Evolutionary conservation across 129 eudicot species (phyloP).

Genomic region (Kitagawia praeruptora): DNA sequence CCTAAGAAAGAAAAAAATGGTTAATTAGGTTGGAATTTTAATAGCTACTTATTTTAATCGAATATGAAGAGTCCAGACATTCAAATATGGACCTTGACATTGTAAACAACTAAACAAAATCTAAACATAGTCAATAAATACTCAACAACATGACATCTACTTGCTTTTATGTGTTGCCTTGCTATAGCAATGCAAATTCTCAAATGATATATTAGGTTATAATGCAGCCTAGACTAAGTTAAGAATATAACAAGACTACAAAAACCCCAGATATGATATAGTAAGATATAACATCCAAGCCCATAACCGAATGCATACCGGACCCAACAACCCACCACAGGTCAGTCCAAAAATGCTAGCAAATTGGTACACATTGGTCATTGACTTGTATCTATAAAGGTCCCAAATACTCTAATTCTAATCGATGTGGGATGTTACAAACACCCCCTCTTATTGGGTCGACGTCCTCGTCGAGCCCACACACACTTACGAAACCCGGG

Average conservation of each 20-base stretch:
- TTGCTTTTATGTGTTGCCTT: neutral
- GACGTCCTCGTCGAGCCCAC: too few species aligned
- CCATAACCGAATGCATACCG: too few species aligned
- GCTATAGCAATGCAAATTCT: neutral
- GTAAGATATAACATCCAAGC: too few species aligned
- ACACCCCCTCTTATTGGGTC: too few species aligned
- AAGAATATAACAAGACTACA: neutral
- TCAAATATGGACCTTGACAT: neutral
- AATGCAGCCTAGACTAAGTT: neutral
- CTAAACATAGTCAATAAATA: neutral
- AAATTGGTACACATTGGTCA: too few species aligned
- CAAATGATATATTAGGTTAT: neutral
- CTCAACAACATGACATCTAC: neutral
- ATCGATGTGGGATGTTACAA: too few species aligned
- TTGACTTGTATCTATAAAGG: too few species aligned
- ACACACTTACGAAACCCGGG: too few species aligned
- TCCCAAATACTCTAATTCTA: too few species aligned
- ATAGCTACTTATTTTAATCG: neutral
- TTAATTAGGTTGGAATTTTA: neutral
- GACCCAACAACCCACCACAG: too few species aligned
- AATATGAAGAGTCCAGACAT: neutral
- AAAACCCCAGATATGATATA: neutral
- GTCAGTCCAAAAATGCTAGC: too few species aligned
- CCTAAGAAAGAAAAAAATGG: slow-evolving; percentile 16
- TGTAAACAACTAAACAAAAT: neutral